Evolutionary conservation across 352 stramenopile species (phyloP).

Genomic region (Pythium vanterpoolii): DNA sequence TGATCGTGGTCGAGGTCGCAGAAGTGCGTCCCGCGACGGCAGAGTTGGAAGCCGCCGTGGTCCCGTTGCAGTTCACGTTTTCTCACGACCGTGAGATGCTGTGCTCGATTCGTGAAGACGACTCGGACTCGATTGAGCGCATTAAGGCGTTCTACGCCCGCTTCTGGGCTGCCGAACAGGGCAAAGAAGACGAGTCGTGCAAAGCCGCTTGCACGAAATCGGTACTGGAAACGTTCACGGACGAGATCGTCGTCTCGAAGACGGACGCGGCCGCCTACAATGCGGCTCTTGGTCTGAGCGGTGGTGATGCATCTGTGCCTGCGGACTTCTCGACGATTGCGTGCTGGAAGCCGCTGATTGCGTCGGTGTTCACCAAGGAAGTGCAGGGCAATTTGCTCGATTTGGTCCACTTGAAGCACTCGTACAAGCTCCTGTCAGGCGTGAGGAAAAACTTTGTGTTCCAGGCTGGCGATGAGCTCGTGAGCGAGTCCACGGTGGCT

Average conservation of each 20-base stretch:
- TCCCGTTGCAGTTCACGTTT: slow-evolving; percentile 61
- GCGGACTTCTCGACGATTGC: slow-evolving; percentile 79
- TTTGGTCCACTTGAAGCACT: slow-evolving; percentile 83
- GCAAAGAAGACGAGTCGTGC: slow-evolving; percentile 58
- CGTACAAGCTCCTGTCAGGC: slow-evolving; percentile 63
- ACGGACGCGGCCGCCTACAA: slow-evolving; percentile 64
- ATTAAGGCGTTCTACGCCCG: slow-evolving; percentile 77
- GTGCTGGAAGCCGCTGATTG: slow-evolving; percentile 78
- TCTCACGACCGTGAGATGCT: slow-evolving; percentile 39
- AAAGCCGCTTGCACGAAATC: slow-evolving; percentile 52
- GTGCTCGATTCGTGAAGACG: slow-evolving; percentile 50
- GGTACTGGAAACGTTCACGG: slow-evolving; percentile 55
- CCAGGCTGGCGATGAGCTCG: slow-evolving; percentile 58
- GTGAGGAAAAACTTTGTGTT: slow-evolving; percentile 38
- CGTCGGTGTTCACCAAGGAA: slow-evolving; percentile 81
- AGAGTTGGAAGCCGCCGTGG: slow-evolving; percentile 36
- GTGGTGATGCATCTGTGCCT: slow-evolving; percentile 33
- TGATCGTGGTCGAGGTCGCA: slow-evolving; percentile 47
- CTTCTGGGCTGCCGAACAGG: slow-evolving; percentile 67
- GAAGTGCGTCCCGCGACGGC: slow-evolving; percentile 56
- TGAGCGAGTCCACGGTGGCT: slow-evolving; percentile 67
- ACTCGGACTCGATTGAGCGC: slow-evolving; percentile 40
- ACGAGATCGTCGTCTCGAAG: slow-evolving; percentile 56
- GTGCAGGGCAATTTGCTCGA: slow-evolving; percentile 79
- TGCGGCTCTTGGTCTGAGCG: slow-evolving; percentile 40